Base-by-base conservation (phyloP, 495 filamentous ascomycete species). In the Xylaria curta region DNA sequence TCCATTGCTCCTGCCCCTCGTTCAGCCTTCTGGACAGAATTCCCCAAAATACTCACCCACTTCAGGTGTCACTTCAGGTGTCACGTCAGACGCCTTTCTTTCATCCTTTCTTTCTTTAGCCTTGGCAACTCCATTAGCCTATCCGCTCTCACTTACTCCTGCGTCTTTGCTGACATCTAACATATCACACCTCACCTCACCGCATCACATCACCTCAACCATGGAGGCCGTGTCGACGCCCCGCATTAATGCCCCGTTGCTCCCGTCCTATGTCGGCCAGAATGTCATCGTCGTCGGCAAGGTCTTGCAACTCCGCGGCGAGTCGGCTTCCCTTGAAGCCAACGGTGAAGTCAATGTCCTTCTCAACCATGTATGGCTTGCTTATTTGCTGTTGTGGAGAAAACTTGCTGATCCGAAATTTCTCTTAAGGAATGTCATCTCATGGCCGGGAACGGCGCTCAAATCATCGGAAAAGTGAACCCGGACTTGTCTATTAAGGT, bases 401-500 rank as follows among this genome's bases (percentile, higher is more conserved):
- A 38, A 31, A 8, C 26, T 53, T 7, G 28, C 70, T 72, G 24
- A 72, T 46, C 19, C 7, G 21, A 17, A 4, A 72, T 69, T 36
- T 33, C 33, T 33, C 8, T 19, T 5, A 53, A 94, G 87, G 95
- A 97, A 72, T 87, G 88, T 42, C 93, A 97, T 79, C 82, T 98
- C 49, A 85, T 88, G 63, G 85, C 93, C 78, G 91, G 92, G 64
- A 93, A 93, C 79, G 88, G 92, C 56, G 90, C 92, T 21, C 97
- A 99, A 82, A 82, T 99, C 71, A 91, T 98, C 53, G 97, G 94
- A 66, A 98, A 96, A 81, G 95, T 99, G 68, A 90, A 94, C 73
- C 84, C 85, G 74, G 94, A 97, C 76, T 82, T 96, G 51, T 89
- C 88, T 19, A 80, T 99, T 58, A 91, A 91, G 75, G 91, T 94